phyloP scores from a whole-genome alignment of 371 early-diverging fungal species.

The Chytridiales sp. region DNA sequence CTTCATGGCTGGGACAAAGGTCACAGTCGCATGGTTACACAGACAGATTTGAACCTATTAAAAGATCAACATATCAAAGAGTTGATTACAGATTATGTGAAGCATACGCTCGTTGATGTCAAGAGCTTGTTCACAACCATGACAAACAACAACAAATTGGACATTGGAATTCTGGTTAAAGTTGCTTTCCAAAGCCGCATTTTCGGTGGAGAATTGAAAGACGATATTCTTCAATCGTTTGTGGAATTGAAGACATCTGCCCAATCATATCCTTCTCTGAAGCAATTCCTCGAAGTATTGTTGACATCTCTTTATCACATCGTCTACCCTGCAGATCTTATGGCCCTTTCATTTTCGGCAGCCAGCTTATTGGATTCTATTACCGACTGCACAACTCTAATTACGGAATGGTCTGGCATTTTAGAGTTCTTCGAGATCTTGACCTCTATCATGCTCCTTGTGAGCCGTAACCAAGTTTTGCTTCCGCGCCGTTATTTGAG shows the following conservation, averaged over 20 bases:
- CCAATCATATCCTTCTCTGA: no score
- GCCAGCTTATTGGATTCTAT: no score
- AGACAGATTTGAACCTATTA: not conserved
- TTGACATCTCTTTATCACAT: no score
- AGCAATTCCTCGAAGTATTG: no score
- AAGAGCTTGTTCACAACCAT: not conserved
- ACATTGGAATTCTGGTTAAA: not conserved
- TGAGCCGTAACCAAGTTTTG: not conserved
- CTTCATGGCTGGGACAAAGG: constrained; percentile 12
- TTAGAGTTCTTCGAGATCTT: no score
- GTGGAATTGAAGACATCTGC: no score
- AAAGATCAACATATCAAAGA: not conserved
- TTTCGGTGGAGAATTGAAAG: not conserved
- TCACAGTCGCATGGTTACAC: not conserved
- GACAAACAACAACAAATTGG: no score
- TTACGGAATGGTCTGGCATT: no score
- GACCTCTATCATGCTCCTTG: not conserved
- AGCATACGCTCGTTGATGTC: not conserved
- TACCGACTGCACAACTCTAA: no score
- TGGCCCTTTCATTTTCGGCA: no score
- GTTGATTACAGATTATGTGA: not conserved
- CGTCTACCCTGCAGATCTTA: no score
- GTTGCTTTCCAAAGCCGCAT: not conserved
- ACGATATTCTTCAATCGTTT: not conserved
- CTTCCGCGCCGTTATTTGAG: not conserved